Evolutionary conservation across 192 early-diverging fungal species (phyloP), one percentile per base, ranked within the genome.

Genomic region (Coemansia brasiliensis): DNA sequence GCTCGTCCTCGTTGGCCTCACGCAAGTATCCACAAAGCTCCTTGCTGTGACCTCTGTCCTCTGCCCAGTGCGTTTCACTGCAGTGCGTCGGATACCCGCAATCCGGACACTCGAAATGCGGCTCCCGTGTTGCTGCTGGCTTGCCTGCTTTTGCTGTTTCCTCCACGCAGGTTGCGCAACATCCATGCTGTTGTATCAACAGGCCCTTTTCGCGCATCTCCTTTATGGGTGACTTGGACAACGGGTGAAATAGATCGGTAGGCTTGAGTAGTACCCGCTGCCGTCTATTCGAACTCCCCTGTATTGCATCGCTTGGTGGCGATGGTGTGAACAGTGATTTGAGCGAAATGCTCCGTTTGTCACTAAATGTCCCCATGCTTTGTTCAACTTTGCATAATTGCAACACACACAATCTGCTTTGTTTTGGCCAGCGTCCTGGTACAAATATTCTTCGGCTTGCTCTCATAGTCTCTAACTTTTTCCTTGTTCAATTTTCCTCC

Each of bases 81-180:
- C 90, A 91, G 63, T 91, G 88, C 24, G 88, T 91, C 41, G 89
- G 89, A 55, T 87, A 89, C 35, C 89, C 89, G 67, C 89, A 91
- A 54, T 84, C 82, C 13, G 88, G 87, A 61, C 90, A 91, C 61
- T 89, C 88, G 43, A 80, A 89, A 26, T 48, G 53, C 12, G 88
- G 86, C 37, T 69, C 68, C 13, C 71, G 70, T 49, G 76, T 82
- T 37, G 73, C 71, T 3, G 59, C 67, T 11, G 21, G 15, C 5
- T 69, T 39, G 27, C 76, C 72, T 22, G 45, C 40, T 35, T 53
- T 57, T 27, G 69, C 27, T 20, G 75, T 69, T 44, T 88, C 70
- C 7, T 78, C 67, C 46, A 84, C 83, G 63, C 89, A 91, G 1
- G 84, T 84, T 22, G 88, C 83, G 59, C 90, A 91, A 20, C 69